Base-by-base conservation (phyloP, 306 rosid species). In the Urtica urens region DNA sequence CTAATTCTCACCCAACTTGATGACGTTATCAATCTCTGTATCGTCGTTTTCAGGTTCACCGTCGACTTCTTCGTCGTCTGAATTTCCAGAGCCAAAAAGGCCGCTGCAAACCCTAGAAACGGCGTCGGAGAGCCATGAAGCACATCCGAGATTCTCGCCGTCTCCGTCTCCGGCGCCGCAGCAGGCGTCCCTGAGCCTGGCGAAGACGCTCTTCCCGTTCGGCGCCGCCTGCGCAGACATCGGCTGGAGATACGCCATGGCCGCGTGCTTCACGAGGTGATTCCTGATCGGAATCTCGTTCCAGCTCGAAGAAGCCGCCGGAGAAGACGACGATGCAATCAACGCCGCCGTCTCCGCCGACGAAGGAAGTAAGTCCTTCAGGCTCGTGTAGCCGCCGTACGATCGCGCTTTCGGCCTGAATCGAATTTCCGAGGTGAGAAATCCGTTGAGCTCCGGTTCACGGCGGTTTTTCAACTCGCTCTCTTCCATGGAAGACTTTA, bases 221-320 rank as follows among this genome's bases (percentile, higher is more conserved):
- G 51, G 35, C 27, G 51, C 44, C 10, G 42, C 33, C 14, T 67
- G 66, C 4, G 67, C 23, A 10, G 77, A 60, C 74, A 71, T 73
- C 13, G 84, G 87, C 57, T 66, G 76, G 8, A 85, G 80, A 46
- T 85, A 85, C 10, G 87, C 78, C 29, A 78, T 21, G 10, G 84
- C 93, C 7, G 95, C 95, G n/a, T 73, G 78, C 53, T 78, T 80
- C 4, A 85, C 72, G 1, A 85, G 74, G 0, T 73, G 84, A 16
- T 85, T 80, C 59, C 76, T 77, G 59, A 80, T 71, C 9, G 78
- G 76, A 51, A 80, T 47, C 60, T 80, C 72, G 51, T 65, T 21
- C 79, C 79, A 72, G 66, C 72, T 73, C 1, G 70, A 53, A 37
- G 54, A 56, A 14, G 11, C 33, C 2, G 55, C n/a, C 27, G 71